Percentiles rank a stretch among this genome's conserved stretches.
phyloP scores from a whole-genome alignment of 768 basidiomycete species.

The Exidia glandulosa region DNA sequence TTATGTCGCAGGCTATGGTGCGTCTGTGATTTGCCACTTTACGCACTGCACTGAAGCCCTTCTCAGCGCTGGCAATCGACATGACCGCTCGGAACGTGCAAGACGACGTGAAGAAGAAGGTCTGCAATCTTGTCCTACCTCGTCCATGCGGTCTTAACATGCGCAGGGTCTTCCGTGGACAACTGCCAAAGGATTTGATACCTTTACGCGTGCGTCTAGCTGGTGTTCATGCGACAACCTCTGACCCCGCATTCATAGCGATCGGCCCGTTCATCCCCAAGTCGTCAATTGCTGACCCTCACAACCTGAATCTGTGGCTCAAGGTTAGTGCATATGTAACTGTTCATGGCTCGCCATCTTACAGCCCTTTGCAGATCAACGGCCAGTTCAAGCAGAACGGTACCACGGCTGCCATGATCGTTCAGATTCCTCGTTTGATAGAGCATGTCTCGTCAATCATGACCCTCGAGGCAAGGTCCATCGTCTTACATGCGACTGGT shows the following conservation, averaged over 20 bases:
- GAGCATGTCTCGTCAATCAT: conserved; percentile 92
- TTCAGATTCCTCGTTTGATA: conserved; percentile 77
- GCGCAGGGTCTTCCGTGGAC: conserved; percentile 81
- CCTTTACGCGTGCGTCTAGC: conserved; percentile 57
- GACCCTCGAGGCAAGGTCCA: conserved; percentile 69
- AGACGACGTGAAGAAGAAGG: conserved; percentile 76
- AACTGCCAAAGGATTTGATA: conserved; percentile 95
- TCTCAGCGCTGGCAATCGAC: conserved; percentile 73
- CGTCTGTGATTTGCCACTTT: conserved; percentile 8
- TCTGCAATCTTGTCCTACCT: background rate
- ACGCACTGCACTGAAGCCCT: background rate
- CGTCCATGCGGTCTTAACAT: background rate
- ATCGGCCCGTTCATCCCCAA: conserved; percentile 74
- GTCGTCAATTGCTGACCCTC: conserved; percentile 51
- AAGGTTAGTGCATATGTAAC: conserved; percentile 37
- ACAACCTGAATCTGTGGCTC: conserved; percentile 65
- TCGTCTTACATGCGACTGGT: background rate
- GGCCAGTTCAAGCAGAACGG: conserved; percentile 76
- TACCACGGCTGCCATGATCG: conserved; percentile 82
- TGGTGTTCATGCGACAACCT: background rate
- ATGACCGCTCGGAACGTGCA: conserved; percentile 96
- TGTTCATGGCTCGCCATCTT: background rate
- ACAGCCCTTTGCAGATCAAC: conserved; percentile 50
- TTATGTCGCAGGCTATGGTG: conserved; percentile 89
- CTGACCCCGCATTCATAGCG: background rate